Percentiles rank a stretch among this genome's conserved stretches.
phyloP scores from a whole-genome alignment of 164 flowering plant species.

The Liriodendron chinense region DNA sequence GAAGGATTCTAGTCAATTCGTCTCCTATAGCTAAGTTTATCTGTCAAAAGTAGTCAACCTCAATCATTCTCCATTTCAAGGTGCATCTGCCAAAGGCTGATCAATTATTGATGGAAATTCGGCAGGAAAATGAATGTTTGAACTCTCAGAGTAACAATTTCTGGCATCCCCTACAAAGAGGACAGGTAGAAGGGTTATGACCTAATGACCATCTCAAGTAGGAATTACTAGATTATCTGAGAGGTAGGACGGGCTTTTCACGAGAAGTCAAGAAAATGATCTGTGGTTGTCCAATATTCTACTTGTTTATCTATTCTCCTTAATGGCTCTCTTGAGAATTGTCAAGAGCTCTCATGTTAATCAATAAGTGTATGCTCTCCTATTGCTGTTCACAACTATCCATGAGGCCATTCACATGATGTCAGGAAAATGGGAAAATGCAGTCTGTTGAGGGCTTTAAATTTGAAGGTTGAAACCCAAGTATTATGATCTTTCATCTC shows the following conservation, averaged over 20 bases:
- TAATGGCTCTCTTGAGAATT: too few relatives aligned
- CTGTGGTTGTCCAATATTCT: too few relatives aligned
- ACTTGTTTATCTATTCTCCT: too few relatives aligned
- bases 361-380: background rate
- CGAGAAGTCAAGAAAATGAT: too few relatives aligned
- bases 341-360: too few relatives aligned
- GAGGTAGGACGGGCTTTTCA: too few relatives aligned
- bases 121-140: background rate
- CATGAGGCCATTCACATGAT: background rate
- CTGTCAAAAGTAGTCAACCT: background rate
- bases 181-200: background rate
- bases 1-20: background rate
- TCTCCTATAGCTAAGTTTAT: background rate
- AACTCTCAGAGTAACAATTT: background rate
- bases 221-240: too few relatives aligned
- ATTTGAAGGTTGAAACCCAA: background rate
- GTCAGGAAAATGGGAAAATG: background rate
- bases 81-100: background rate
- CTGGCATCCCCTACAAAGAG: background rate
- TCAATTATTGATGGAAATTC: background rate
- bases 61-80: background rate
- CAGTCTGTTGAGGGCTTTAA: background rate
- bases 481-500: too few relatives aligned
- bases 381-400: background rate
- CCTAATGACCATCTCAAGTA: background rate